Conservation (phyloP, 805 yeast genomes). For the Candida anglica region DNA sequence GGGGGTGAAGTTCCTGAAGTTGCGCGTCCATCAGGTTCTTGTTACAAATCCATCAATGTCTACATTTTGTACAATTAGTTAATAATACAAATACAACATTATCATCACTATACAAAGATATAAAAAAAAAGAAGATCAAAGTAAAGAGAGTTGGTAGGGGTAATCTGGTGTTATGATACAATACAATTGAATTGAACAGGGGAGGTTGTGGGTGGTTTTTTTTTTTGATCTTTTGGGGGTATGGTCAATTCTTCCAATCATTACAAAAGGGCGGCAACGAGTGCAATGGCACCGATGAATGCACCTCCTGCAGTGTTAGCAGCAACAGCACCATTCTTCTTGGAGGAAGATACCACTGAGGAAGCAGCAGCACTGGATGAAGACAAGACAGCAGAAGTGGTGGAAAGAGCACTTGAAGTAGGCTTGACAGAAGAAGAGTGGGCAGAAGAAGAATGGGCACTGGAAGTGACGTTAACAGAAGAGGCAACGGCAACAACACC, state of each 20-base stretch:
- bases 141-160: not conserved
- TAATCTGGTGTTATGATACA: not conserved
- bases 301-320: slow-evolving; percentile 9
- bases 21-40: too few species aligned
- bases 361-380: slow-evolving; percentile 5
- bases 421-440: slow-evolving; percentile 3
- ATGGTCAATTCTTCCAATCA: too few species aligned
- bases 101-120: too few species aligned
- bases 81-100: too few species aligned
- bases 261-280: slow-evolving; percentile 21
- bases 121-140: not conserved
- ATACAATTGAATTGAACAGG: too few species aligned
- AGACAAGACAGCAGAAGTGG: slow-evolving; percentile 6
- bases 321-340: slow-evolving; percentile 7
- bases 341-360: slow-evolving; percentile 9
- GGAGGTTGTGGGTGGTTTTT: too few species aligned
- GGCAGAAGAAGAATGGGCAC: slow-evolving; percentile 7
- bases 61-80: too few species aligned
- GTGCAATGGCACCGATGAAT: slow-evolving; percentile 18
- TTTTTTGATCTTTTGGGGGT: too few species aligned
- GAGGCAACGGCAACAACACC: slow-evolving; percentile 7
- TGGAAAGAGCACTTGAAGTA: slow-evolving; percentile 2
- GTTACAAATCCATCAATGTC: too few species aligned
- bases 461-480: slow-evolving; percentile 6
- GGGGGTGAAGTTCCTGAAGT: too few species aligned